These are phyloP conservation scores for Hamamelis virginiana DNA, from an alignment of 164 flowering plant genomes.

Conservation along the genomic window DNA sequence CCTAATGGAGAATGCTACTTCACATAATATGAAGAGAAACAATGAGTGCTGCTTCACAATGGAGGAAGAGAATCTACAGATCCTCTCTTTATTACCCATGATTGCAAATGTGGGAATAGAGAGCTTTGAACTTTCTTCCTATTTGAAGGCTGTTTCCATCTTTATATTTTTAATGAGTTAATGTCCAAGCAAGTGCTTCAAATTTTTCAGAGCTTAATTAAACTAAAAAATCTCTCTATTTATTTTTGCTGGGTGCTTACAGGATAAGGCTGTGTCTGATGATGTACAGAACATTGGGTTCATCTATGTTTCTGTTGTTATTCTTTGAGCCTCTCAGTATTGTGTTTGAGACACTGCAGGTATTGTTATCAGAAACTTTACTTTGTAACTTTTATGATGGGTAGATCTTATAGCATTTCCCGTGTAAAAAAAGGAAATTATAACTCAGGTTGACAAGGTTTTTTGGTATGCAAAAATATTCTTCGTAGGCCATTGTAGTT, in stretches of 20 bases:
- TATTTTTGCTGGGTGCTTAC: slow-evolving; percentile 25
- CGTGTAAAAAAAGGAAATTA: not conserved
- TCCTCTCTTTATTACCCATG: not conserved
- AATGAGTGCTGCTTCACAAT: too few species aligned
- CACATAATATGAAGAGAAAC: too few species aligned
- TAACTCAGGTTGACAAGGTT: slow-evolving; percentile 8
- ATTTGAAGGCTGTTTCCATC: not conserved
- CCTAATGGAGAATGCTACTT: too few species aligned
- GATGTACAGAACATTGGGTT: slow-evolving; percentile 45
- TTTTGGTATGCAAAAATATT: slow-evolving; percentile 10
- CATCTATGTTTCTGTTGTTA: slow-evolving; percentile 62
- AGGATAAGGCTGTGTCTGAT: slow-evolving; percentile 69
- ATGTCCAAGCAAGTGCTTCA: not conserved
- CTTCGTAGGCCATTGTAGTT: slow-evolving; percentile 76
- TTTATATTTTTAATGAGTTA: not conserved
- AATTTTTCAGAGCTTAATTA: not conserved
- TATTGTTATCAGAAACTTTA: slow-evolving; percentile 20
- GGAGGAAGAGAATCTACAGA: too few species aligned
- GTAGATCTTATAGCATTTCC: not conserved
- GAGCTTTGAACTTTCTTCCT: not conserved
- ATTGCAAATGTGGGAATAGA: too few species aligned
- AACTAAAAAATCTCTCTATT: not conserved
- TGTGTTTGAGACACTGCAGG: slow-evolving; percentile 93
- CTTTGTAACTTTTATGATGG: not conserved
- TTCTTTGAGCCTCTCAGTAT: slow-evolving; percentile 92